These are phyloP conservation scores for Phytomonas sp. DNA, from an alignment of 208 protist genomes.

Conservation along the genomic window DNA sequence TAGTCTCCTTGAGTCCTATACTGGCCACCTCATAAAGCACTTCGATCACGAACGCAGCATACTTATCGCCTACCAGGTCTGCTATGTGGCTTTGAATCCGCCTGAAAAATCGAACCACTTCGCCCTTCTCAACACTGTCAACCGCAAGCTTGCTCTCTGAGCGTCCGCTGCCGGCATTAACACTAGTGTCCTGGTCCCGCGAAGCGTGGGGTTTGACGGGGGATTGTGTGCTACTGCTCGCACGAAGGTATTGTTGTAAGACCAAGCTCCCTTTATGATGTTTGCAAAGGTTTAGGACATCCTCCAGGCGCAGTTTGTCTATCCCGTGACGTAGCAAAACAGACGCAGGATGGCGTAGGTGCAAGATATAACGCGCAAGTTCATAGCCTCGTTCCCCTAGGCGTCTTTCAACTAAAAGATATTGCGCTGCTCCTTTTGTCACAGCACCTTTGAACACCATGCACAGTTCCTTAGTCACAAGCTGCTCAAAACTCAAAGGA, in stretches of 20 bases:
- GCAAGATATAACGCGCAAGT: conserved; percentile 59
- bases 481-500: conserved; percentile 33
- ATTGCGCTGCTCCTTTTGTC: conserved; percentile 51
- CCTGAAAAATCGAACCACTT: conserved; percentile 45
- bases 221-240: conserved; percentile 9
- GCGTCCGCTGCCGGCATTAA: background rate
- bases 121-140: conserved; percentile 7
- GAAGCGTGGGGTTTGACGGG: conserved; percentile 4
- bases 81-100: conserved; percentile 37
- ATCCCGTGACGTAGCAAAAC: conserved; percentile 49
- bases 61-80: conserved; percentile 42
- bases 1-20: conserved; percentile 70
- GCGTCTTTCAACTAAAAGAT: conserved; percentile 47
- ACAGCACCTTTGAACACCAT: conserved; percentile 21
- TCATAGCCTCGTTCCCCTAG: conserved; percentile 56
- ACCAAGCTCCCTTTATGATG: conserved; percentile 63
- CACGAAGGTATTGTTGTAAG: conserved; percentile 71
- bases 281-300: conserved; percentile 33
- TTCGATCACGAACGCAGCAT: conserved; percentile 70
- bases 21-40: conserved; percentile 55
- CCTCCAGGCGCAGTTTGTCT: conserved; percentile 55
- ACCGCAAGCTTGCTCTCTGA: background rate
- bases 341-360: conserved; percentile 51
- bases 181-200: background rate
- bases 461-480: conserved; percentile 37